Base-by-base conservation (phyloP, 2,329 filamentous ascomycete species). In the Fusarium anguioides region DNA sequence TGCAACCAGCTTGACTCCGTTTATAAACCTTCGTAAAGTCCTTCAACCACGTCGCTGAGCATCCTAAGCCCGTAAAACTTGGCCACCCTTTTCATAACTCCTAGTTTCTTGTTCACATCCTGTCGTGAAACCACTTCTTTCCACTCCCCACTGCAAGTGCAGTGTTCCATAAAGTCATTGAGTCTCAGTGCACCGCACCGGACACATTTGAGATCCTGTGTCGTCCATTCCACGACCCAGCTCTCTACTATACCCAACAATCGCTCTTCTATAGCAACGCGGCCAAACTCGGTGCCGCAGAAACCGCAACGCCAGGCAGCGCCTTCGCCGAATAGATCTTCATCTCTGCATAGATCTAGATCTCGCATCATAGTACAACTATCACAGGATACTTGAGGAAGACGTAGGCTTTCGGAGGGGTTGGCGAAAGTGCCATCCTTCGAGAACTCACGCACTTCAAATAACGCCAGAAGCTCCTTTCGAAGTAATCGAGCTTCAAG, bases 111-210 rank as follows among this genome's bases (percentile, higher is more conserved):
- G 73, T 86, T 79, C 24, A 95, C 81, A 26, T 91, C 91, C 27
- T 85, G 87, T 66, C 85, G 84, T 69, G 89, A 86, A 60, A 94
- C 83, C 20, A 89, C 92, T 68, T 88, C 88, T 18, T 84, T 85
- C 96, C 96, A 99, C 60, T 87, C 86, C 5, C 96, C 96, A 63
- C 92, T 93, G 82, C 96, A 99, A 12, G 90, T 91, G 79, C 96
- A 99, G 78, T 98, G 94, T 77, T 97, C 95, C 89, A 96, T 94
- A 72, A 98, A 96, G 74, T 97, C 95, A 76, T 97, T 98, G 37
- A 92, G 84, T 75, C 93, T 83, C 36, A 97, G 79, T 70, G 93
- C 93, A 29, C 86, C 87, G 76, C 89, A 91, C 60, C 86, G 84
- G 27, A 74, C 76, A 69, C 96, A 99, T 79, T 93, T 93, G 58